phyloP scores from a whole-genome alignment of 352 stramenopile species.

The Phytophthora kernoviae region DNA sequence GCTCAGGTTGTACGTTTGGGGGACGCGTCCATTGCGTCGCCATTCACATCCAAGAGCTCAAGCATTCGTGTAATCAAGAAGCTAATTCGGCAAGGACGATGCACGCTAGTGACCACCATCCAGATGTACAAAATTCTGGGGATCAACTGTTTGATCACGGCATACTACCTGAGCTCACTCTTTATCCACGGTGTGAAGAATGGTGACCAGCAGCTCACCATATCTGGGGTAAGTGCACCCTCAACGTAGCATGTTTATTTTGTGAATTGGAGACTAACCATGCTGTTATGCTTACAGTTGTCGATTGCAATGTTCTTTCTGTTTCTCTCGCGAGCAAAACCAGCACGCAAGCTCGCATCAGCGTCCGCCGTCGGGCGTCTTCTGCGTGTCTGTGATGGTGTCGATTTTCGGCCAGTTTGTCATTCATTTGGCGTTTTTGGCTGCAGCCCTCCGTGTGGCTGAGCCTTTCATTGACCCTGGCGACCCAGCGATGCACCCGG shows the following conservation, averaged over 20 bases:
- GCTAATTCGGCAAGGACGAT: conserved; percentile 97
- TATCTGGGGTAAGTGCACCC: conserved; percentile 34
- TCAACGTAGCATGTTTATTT: conserved; percentile 8
- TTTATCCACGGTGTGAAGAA: conserved; percentile 99
- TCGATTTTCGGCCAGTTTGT: conserved; percentile 96
- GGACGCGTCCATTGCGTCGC: conserved; percentile 99
- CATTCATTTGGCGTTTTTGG: conserved; percentile 95
- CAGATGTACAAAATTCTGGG: conserved; percentile 99
- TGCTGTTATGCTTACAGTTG: conserved; percentile 56
- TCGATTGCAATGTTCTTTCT: conserved; percentile 78
- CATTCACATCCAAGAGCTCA: conserved; percentile 97
- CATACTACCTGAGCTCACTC: conserved; percentile 97
- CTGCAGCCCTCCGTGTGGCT: conserved; percentile 87
- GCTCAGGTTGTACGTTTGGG: conserved; percentile 97
- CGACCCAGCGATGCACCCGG: conserved; percentile 75
- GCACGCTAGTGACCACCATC: conserved; percentile 98
- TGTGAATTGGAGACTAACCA: conserved; percentile 75
- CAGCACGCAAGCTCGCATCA: conserved; percentile 90
- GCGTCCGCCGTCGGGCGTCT: conserved; percentile 95
- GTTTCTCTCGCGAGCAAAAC: conserved; percentile 83
- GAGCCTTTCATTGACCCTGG: conserved; percentile 88
- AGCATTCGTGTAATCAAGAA: conserved; percentile 92
- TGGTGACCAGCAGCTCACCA: conserved; percentile 95
- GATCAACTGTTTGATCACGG: conserved; percentile 98
- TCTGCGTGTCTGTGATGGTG: conserved; percentile 91